Conservation (phyloP, 192 early-diverging fungal species). For the Backusella parvicylindrica region DNA sequence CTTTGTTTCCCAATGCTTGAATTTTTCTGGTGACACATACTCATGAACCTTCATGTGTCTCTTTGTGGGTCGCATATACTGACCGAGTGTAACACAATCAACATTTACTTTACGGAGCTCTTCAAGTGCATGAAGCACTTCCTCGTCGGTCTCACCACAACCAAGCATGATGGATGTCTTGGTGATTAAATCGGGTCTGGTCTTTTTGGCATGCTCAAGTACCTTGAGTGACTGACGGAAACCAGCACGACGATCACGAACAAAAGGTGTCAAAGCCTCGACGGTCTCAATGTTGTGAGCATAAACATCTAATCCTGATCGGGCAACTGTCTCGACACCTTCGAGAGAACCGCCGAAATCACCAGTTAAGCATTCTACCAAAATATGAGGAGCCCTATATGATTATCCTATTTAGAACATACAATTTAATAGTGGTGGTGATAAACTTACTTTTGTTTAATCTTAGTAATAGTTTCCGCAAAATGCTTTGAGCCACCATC, state of each 20-base stretch:
- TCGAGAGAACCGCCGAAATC: slow-evolving; percentile 84
- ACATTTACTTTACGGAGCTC: slow-evolving; percentile 79
- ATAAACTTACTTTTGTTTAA: slow-evolving; percentile 72
- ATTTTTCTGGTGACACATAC: slow-evolving; percentile 91
- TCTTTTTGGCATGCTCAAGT: slow-evolving; percentile 81
- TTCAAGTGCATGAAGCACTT: slow-evolving; percentile 84
- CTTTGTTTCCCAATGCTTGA: slow-evolving; percentile 80
- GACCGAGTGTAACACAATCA: slow-evolving; percentile 95
- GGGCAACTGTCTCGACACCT: slow-evolving; percentile 78
- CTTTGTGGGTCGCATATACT: slow-evolving; percentile 99
- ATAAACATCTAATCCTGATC: slow-evolving; percentile 93
- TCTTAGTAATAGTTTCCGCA: slow-evolving; percentile 83
- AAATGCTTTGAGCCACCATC: slow-evolving; percentile 95
- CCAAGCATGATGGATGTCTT: slow-evolving; percentile 99
- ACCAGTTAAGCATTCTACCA: slow-evolving; percentile 95
- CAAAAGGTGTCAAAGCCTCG: slow-evolving; percentile 81
- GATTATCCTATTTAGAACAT: not conserved
- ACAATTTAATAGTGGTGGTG: not conserved
- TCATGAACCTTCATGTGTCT: slow-evolving; percentile 97
- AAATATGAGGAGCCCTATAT: slow-evolving; percentile 79
- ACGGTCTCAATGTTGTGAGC: slow-evolving; percentile 99
- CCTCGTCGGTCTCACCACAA: slow-evolving; percentile 91
- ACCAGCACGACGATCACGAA: slow-evolving; percentile 88
- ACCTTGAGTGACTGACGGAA: slow-evolving; percentile 92
- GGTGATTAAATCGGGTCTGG: slow-evolving; percentile 79